Base-by-base conservation (phyloP, 768 basidiomycete species). In the Lactarius deliciosus region DNA sequence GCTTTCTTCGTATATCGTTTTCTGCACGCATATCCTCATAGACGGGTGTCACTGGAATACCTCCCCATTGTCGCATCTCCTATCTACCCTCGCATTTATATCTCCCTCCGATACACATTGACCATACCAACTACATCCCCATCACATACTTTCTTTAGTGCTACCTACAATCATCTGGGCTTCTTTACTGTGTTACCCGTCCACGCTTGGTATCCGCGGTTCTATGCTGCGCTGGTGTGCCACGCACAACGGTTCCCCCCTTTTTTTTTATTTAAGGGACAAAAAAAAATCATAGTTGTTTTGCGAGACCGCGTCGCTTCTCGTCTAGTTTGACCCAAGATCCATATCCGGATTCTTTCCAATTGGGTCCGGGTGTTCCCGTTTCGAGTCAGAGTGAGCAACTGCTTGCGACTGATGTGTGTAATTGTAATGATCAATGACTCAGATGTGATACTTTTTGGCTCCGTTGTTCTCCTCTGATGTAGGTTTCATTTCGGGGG, bases 11-110 rank as follows among this genome's bases (percentile, higher is more conserved):
- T 69, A 69, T 63, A 67, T 69, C 64, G 55, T 62, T 63, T 65
- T 57, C 56, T 32, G 68, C 68, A 69, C 63, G 61, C 68, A 63
- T 67, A 59, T 63, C 65, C 53, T 63, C 68, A 45, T 69, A 69
- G 68, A 69, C 60, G 61, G 68, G 59, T 65, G 66, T 65, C 53
- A 28, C 50, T 67, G 61, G 66, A 43, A 63, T 66, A 61, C 50
- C 64, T 56, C 47, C 61, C 56, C 56, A 60, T 63, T 32, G 28
- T 66, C 65, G 65, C 68, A 69, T 69, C 53, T 55, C 36, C 6
- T 25, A 59, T 11, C 45, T 60, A 36, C 30, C 32, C 22, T 69
- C 38, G 68, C 68, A 68, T 69, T 67, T 50, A 63, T 43, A 45
- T 67, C 65, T 57, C 60, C 20, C 56, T 16, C 64, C 68, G 65